phyloP scores from a whole-genome alignment of 768 basidiomycete genomes.

The Dioszegia hungarica region DNA sequence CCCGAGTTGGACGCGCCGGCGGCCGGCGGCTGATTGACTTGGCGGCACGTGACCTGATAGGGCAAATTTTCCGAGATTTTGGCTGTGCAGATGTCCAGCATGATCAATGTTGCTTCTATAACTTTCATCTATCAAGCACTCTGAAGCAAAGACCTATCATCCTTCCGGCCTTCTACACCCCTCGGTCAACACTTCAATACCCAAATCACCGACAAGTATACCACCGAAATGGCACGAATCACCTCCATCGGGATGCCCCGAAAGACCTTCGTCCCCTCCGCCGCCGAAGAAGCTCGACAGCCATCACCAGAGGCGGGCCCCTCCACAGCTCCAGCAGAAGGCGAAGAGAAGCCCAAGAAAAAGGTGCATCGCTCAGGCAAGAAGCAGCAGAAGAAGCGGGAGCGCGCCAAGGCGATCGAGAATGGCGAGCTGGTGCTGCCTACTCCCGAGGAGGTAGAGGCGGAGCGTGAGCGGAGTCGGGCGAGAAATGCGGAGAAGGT shows the following conservation, averaged over 20 bases:
- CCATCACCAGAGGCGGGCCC: slow-evolving; percentile 19
- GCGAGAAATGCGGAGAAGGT: slow-evolving; percentile 22
- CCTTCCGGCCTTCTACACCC: too few species aligned
- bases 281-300: slow-evolving; percentile 39
- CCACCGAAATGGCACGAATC: slow-evolving; percentile 39
- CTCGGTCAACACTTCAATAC: too few species aligned
- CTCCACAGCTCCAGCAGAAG: slow-evolving; percentile 13
- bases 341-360: slow-evolving; percentile 52
- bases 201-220: not conserved
- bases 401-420: slow-evolving; percentile 45
- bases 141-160: too few species aligned
- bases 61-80: too few species aligned
- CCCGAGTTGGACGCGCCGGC: too few species aligned
- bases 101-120: too few species aligned
- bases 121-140: too few species aligned
- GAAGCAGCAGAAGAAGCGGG: slow-evolving; percentile 56
- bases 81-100: too few species aligned
- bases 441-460: not conserved
- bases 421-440: slow-evolving; percentile 43
- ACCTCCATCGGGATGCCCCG: slow-evolving; percentile 46
- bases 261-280: slow-evolving; percentile 35
- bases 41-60: too few species aligned
- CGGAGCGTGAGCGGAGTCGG: slow-evolving; percentile 1
- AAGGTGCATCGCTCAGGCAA: slow-evolving; percentile 51
- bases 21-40: too few species aligned